phyloP scores from a whole-genome alignment of 192 early-diverging fungal species.

The Entomortierella lignicola region DNA sequence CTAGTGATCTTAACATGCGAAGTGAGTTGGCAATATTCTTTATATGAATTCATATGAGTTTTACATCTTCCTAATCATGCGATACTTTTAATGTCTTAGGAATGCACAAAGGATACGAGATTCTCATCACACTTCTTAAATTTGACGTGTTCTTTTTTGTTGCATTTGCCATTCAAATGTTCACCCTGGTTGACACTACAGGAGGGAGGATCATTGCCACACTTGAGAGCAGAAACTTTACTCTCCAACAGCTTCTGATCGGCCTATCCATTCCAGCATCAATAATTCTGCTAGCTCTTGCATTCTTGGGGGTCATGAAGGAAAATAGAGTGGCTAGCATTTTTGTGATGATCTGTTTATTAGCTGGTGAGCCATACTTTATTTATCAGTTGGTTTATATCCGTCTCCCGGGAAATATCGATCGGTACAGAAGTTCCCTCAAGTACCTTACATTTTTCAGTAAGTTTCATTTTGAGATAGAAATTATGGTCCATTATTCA shows the following conservation, averaged over 20 bases:
- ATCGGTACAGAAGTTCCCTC: conserved; percentile 19
- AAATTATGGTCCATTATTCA: too few species aligned
- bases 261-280: conserved; percentile 38
- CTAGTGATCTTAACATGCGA: conserved; percentile 41
- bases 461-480: conserved; percentile 36
- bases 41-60: not conserved
- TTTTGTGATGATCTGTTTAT: conserved; percentile 44
- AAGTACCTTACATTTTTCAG: conserved; percentile 55
- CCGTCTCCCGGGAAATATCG: not conserved
- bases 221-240: conserved; percentile 12
- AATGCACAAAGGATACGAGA: conserved; percentile 72
- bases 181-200: conserved; percentile 66
- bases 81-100: conserved; percentile 7
- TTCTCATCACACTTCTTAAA: conserved; percentile 73
- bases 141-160: conserved; percentile 75
- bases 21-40: conserved; percentile 13
- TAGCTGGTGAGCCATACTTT: conserved; percentile 38
- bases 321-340: conserved; percentile 30
- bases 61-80: not conserved
- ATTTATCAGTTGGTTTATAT: conserved; percentile 32
- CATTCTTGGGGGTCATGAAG: conserved; percentile 44
- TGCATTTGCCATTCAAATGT: conserved; percentile 68
- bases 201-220: conserved; percentile 55
- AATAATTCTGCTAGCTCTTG: conserved; percentile 23
- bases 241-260: conserved; percentile 35